phyloP scores from a whole-genome alignment of 441 rosid genomes.

The Pelargonium citronellum region DNA sequence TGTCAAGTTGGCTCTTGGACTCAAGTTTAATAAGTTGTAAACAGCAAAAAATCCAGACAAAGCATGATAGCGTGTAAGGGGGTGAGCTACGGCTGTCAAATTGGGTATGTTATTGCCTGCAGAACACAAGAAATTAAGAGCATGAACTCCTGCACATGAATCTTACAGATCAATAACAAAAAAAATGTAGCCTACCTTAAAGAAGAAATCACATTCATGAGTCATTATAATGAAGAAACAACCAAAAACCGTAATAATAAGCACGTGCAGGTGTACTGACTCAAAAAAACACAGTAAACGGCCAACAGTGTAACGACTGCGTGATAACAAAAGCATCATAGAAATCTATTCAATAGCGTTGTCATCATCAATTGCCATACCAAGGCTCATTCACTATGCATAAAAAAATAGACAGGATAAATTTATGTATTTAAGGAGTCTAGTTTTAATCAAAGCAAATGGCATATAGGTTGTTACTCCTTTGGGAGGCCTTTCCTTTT shows the following conservation, averaged over 20 bases:
- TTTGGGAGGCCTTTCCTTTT: no score
- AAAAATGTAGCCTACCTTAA: not conserved
- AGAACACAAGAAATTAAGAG: constrained; percentile 14
- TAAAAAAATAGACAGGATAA: not conserved
- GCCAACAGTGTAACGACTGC: not conserved
- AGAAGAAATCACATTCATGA: not conserved
- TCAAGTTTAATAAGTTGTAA: constrained; percentile 34
- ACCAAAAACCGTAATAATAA: not conserved
- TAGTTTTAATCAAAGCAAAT: not conserved
- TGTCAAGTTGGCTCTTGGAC: constrained; percentile 36
- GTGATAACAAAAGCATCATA: not conserved
- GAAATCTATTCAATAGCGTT: not conserved
- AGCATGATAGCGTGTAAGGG: constrained; percentile 39
- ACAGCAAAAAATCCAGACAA: constrained; percentile 53
- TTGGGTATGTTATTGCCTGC: constrained; percentile 37
- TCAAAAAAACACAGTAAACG: not conserved
- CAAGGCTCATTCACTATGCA: not conserved
- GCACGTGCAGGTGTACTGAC: not conserved
- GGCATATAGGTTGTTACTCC: not conserved
- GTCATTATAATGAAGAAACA: not conserved
- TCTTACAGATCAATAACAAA: not conserved
- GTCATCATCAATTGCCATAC: no score
- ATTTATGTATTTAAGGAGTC: not conserved
- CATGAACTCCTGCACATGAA: not conserved
- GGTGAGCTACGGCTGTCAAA: constrained; percentile 21